phyloP scores from a whole-genome alignment of 352 stramenopile species.

The Pythium volutum region DNA sequence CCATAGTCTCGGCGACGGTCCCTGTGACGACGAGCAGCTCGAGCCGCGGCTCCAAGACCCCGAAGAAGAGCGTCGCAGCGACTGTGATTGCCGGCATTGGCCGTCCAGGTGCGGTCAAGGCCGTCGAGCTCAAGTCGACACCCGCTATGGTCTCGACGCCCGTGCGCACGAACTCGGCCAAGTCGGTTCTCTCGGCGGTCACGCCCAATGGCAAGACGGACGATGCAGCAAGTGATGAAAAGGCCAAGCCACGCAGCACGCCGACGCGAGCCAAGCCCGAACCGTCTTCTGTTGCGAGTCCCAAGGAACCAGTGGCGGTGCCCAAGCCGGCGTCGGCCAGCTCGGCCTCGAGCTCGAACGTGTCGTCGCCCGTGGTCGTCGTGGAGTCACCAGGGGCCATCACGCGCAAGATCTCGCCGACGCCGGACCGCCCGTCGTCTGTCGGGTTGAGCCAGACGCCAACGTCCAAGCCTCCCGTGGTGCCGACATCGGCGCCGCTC shows the following conservation, averaged over 20 bases:
- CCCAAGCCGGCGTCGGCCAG: constrained; percentile 19
- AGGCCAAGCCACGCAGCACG: constrained; percentile 43
- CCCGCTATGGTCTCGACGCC: constrained; percentile 36
- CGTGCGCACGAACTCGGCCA: constrained; percentile 38
- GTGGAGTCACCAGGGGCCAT: constrained; percentile 12
- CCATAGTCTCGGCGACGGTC: background rate
- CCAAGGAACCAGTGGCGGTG: constrained; percentile 28
- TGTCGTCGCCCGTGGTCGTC: constrained; percentile 19
- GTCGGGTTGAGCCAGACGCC: constrained; percentile 13
- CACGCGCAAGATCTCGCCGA: constrained; percentile 18
- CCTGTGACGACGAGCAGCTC: background rate
- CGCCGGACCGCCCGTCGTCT: constrained; percentile 17
- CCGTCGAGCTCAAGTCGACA: constrained; percentile 79
- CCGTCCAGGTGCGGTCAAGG: constrained; percentile 66
- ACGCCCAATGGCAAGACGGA: constrained; percentile 52
- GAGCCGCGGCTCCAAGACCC: constrained; percentile 47
- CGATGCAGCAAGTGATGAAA: constrained; percentile 43
- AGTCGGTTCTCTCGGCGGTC: constrained; percentile 25
- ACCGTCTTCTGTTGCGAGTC: constrained; percentile 28
- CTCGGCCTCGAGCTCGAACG: constrained; percentile 23
- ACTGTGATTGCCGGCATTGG: constrained; percentile 67
- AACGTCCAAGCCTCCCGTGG: constrained; percentile 26
- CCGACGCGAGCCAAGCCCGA: constrained; percentile 48
- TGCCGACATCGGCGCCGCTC: constrained; percentile 3
- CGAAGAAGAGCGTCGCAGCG: constrained; percentile 59